Evolutionary conservation across 2,329 filamentous ascomycete genomes (phyloP).

Genomic region (Trichophyton equinum): DNA sequence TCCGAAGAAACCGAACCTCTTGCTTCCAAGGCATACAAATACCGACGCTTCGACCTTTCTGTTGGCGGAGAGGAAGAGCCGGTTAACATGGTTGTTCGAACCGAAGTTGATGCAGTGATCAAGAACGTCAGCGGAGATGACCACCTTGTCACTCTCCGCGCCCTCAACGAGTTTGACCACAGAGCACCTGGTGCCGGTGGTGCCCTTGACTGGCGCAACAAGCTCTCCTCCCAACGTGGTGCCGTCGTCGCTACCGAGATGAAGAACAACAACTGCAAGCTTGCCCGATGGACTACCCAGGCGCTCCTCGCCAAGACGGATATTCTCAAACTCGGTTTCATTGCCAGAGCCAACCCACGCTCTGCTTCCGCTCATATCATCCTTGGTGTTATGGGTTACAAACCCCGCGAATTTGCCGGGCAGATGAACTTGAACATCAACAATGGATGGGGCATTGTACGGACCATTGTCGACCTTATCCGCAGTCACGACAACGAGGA

Average conservation of each 20-base stretch:
- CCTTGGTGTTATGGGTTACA: constrained; percentile 92
- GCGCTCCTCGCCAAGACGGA: constrained; percentile 95
- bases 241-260: constrained; percentile 97
- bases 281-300: constrained; percentile 94
- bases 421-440: constrained; percentile 97
- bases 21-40: constrained; percentile 96
- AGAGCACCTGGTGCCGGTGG: constrained; percentile 92
- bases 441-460: constrained; percentile 98
- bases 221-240: constrained; percentile 87
- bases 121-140: constrained; percentile 92
- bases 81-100: constrained; percentile 82
- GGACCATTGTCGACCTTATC: constrained; percentile 85
- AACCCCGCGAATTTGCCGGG: constrained; percentile 87
- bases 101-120: constrained; percentile 87
- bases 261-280: constrained; percentile 99
- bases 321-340: constrained; percentile 96
- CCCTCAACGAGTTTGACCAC: constrained; percentile 97
- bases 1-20: constrained; percentile 85
- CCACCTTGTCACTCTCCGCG: constrained; percentile 83
- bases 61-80: constrained; percentile 85
- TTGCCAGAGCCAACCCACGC: constrained; percentile 87
- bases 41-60: constrained; percentile 90
- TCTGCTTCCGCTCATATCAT: constrained; percentile 88
- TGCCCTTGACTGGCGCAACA: constrained; percentile 91
- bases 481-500: constrained; percentile 26